Evolutionary conservation across 73 alveolate genomes (phyloP).

Genomic region (Symbiodinium natans): DNA sequence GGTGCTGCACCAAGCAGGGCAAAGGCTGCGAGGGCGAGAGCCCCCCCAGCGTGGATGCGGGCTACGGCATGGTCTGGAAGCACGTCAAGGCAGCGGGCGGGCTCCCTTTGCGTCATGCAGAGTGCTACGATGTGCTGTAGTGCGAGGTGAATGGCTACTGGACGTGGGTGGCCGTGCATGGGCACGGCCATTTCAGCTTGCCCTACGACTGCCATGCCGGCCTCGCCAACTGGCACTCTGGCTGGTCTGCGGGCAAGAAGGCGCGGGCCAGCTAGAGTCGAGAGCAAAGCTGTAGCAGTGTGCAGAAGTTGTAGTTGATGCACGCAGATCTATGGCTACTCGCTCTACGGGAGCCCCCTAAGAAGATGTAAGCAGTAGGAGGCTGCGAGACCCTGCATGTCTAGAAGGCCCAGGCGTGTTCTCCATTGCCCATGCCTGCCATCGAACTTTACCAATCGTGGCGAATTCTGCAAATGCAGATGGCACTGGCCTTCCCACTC

Average conservation of each 20-base stretch:
- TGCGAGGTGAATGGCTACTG: constrained; percentile 70
- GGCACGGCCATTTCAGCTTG: constrained; percentile 24
- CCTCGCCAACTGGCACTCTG: not conserved
- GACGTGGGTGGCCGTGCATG: constrained; percentile 75
- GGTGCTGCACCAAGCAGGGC: constrained; percentile 92
- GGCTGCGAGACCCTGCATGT: too few relatives aligned
- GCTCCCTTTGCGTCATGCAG: not conserved
- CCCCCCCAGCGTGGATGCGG: constrained; percentile 75
- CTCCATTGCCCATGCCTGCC: too few relatives aligned
- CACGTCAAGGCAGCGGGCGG: constrained; percentile 57
- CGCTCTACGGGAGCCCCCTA: too few relatives aligned
- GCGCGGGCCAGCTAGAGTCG: not conserved
- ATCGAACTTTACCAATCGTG: too few relatives aligned
- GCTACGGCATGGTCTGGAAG: constrained; percentile 88
- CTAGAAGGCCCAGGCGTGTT: too few relatives aligned
- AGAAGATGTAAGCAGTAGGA: too few relatives aligned
- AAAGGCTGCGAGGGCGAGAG: constrained; percentile 64
- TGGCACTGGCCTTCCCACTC: too few relatives aligned
- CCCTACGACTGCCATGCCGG: constrained; percentile 58
- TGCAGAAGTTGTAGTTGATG: not conserved
- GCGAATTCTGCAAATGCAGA: too few relatives aligned
- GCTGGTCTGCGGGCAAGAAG: constrained; percentile 41
- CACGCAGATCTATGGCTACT: not conserved
- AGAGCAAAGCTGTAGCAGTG: not conserved
- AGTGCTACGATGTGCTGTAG: not conserved